A percentile compares a stretch with the other conserved stretches of the same genome.
Evolutionary conservation across 345 rosid genomes (phyloP).

Genomic region (Carallia pectinifolia): DNA sequence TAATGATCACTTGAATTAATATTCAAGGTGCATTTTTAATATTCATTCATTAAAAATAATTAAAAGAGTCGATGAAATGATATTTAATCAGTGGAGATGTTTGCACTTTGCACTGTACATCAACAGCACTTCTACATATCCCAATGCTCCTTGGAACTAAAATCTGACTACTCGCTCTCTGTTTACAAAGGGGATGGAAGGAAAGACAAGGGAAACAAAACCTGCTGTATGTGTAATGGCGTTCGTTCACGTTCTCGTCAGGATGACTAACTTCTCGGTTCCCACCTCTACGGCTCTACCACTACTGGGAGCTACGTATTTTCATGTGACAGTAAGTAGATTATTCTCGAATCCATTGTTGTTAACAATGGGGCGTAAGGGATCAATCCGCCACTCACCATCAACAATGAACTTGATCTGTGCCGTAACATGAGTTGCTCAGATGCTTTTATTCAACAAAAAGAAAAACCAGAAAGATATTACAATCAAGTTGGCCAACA

Average conservation of each 20-base stretch:
- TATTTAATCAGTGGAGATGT: not conserved
- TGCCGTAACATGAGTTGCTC: constrained; percentile 3
- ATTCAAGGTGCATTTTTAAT: no score
- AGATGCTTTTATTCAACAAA: constrained; percentile 10
- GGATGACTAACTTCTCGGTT: not conserved
- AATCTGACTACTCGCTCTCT: not conserved
- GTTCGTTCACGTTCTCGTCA: no score
- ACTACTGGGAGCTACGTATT: not conserved
- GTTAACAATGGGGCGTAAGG: constrained; percentile 68
- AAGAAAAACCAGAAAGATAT: not conserved
- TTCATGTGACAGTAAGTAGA: constrained; percentile 56
- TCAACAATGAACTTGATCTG: constrained; percentile 93
- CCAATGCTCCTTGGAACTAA: not conserved
- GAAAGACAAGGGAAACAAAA: not conserved
- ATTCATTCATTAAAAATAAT: no score
- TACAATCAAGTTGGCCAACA: not conserved
- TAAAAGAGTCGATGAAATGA: not conserved
- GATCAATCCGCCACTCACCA: constrained; percentile 92
- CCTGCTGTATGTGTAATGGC: not conserved
- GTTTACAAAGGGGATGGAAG: no score
- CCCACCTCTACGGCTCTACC: not conserved
- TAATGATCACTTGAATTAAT: no score
- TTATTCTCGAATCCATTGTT: constrained; percentile 68
- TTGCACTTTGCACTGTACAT: not conserved
- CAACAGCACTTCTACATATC: not conserved